Percentiles rank a stretch among this genome's conserved stretches.
Evolutionary conservation across 2,329 filamentous ascomycete species (phyloP).

Genomic region (Periconia sp.): DNA sequence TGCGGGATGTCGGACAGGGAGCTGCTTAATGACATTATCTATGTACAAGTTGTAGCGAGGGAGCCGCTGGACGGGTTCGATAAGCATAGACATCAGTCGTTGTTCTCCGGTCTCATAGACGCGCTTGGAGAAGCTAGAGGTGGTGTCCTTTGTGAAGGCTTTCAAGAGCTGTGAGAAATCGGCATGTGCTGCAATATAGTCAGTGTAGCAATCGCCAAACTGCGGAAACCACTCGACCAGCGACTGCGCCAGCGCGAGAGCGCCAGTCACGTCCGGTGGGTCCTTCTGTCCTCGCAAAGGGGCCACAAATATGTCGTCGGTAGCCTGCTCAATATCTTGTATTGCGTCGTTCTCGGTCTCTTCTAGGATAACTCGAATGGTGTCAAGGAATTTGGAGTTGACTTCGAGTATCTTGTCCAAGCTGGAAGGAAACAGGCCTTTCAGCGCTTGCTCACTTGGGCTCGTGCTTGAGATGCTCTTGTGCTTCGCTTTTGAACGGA

Average conservation of each 20-base stretch:
- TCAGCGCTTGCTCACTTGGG: constrained; percentile 73
- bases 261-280: constrained; percentile 75
- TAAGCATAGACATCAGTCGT: constrained; percentile 85
- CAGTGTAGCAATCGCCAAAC: constrained; percentile 88
- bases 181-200: constrained; percentile 90
- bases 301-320: constrained; percentile 47
- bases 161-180: constrained; percentile 84
- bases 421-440: constrained; percentile 80
- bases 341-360: constrained; percentile 82
- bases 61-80: constrained; percentile 93
- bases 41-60: constrained; percentile 96
- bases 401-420: constrained; percentile 80
- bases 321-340: constrained; percentile 70
- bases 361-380: constrained; percentile 77
- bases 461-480: constrained; percentile 67
- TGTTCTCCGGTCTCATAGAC: constrained; percentile 89
- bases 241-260: constrained; percentile 76
- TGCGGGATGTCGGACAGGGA: constrained; percentile 86
- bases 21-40: constrained; percentile 87
- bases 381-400: constrained; percentile 80
- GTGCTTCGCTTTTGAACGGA: constrained; percentile 71
- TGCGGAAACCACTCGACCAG: constrained; percentile 92
- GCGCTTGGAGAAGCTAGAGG: constrained; percentile 81
- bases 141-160: constrained; percentile 74
- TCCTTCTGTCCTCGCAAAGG: constrained; percentile 42